These are phyloP conservation scores for Paxillus involutus DNA, from an alignment of 768 basidiomycete species.

Conservation along the genomic window DNA sequence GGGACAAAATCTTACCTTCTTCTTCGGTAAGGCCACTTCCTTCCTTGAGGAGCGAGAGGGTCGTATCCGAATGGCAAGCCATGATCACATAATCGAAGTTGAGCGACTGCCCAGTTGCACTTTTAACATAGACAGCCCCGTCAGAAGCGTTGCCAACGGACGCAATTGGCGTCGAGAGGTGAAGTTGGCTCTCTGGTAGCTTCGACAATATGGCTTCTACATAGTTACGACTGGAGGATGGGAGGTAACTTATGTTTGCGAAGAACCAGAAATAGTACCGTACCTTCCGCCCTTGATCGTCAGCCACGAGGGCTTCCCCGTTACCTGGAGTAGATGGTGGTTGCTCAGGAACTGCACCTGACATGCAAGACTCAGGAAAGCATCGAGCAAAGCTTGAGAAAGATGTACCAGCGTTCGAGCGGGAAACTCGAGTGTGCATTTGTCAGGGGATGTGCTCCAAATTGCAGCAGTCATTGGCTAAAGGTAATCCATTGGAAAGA, in stretches of 20 bases:
- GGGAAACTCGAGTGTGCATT: slow-evolving; percentile 69
- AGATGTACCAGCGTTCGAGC: slow-evolving; percentile 56
- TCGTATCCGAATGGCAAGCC: slow-evolving; percentile 71
- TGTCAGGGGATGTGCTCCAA: slow-evolving; percentile 76
- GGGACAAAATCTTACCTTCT: slow-evolving; percentile 55
- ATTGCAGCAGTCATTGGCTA: slow-evolving; percentile 82
- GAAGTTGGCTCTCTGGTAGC: slow-evolving; percentile 52
- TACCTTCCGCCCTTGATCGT: slow-evolving; percentile 75
- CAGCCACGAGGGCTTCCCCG: slow-evolving; percentile 69
- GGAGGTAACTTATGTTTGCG: neutral
- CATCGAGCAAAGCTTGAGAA: neutral
- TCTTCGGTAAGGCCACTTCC: slow-evolving; percentile 50
- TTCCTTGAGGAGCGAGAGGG: slow-evolving; percentile 44
- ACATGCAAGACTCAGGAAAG: neutral
- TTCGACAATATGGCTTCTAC: slow-evolving; percentile 60
- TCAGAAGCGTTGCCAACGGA: slow-evolving; percentile 37
- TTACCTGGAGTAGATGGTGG: slow-evolving; percentile 71
- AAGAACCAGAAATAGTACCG: slow-evolving; percentile 6
- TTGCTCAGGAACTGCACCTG: slow-evolving; percentile 73
- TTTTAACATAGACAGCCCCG: slow-evolving; percentile 43
- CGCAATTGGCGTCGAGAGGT: slow-evolving; percentile 57
- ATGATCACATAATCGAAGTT: slow-evolving; percentile 72
- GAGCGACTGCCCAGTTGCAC: slow-evolving; percentile 42
- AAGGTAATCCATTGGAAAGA: neutral
- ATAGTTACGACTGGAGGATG: slow-evolving; percentile 51